Percentiles rank a stretch among this genome's conserved stretches.
These are phyloP conservation scores for Fusarium zealandicum DNA, from an alignment of 2,329 filamentous ascomycete genomes.

Conservation along the genomic window DNA sequence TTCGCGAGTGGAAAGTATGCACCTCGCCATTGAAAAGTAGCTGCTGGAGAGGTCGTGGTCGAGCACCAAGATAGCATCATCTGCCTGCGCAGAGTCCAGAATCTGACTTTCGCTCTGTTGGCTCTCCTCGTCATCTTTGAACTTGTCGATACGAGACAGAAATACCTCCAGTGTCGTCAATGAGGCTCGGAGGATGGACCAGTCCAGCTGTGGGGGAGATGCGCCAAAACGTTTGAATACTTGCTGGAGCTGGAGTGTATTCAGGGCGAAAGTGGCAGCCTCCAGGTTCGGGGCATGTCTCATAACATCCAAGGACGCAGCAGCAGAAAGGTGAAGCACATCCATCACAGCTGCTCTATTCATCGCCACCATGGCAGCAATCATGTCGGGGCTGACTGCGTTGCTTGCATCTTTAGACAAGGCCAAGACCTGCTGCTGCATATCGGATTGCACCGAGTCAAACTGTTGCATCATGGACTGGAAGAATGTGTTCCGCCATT, in stretches of 20 bases:
- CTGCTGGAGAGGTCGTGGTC: constrained; percentile 56
- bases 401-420: constrained; percentile 56
- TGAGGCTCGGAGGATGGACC: constrained; percentile 54
- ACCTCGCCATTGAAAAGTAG: constrained; percentile 58
- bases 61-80: constrained; percentile 57
- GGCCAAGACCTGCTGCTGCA: constrained; percentile 61
- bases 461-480: constrained; percentile 65
- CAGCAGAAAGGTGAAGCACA: constrained; percentile 57
- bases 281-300: constrained; percentile 54
- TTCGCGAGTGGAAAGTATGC: constrained; percentile 42
- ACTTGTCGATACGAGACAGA: constrained; percentile 54
- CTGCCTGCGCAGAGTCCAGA: constrained; percentile 50
- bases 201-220: constrained; percentile 54
- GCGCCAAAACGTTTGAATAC: constrained; percentile 58
- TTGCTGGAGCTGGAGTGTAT: constrained; percentile 58
- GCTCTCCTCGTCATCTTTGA: constrained; percentile 48
- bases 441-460: constrained; percentile 61
- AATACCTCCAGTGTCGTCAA: constrained; percentile 58
- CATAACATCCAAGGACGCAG: constrained; percentile 60
- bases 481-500: constrained; percentile 65
- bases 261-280: constrained; percentile 58
- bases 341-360: constrained; percentile 64
- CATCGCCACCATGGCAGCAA: constrained; percentile 57
- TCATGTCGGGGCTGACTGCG: constrained; percentile 53
- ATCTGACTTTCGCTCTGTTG: constrained; percentile 50